Base-by-base conservation (phyloP, 1,139 yeast genomes). In the Geotrichum australiense region DNA sequence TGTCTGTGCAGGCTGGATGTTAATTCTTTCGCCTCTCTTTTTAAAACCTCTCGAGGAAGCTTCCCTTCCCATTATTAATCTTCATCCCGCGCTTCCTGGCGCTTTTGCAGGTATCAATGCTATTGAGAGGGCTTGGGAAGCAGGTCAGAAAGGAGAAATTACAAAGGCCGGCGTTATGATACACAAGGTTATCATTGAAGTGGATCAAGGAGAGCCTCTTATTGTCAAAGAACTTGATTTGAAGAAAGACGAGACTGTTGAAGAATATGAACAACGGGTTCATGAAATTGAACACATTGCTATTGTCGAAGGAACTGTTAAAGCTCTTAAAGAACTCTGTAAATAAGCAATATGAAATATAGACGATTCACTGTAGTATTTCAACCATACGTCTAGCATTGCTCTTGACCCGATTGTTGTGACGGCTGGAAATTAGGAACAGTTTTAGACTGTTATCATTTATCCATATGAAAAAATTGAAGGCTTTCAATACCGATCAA, bases 1-100 rank as follows among this genome's bases (percentile, higher is more conserved):
- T 37, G 96, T 91, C 5, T 91, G 98, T 65, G 98, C 98, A 6
- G 98, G 98, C 2, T 91, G 98, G 97, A 81, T 91, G 91, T 73
- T 91, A 45, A 91, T 91, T 47, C 70, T 91, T 50, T 82, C 96
- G 1, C 80, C 87, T 2, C 69, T 75, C 14, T 86, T 85, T 48
- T 68, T 91, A 50, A 66, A 69, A 36, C 89, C 91, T 2, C 64
- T 89, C 35, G 76, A 70, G 42, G 61, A 70, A 6, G 76, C 73
- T 3, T 69, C 73, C 1, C 73, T 87, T 24, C 82, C 87, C 22
- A 87, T 91, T 49, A 87, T 91, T 56, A 91, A 91, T 58, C 68
- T 91, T 47, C 98, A 91, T 60, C 98, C 98, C 2, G 97, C 98
- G 0, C 73, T 91, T 45, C 98, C 98, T 1, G 96, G 96, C 19